Conservation (phyloP, 2,329 filamentous ascomycete genomes). For the Pseudopyricularia cyperi region DNA sequence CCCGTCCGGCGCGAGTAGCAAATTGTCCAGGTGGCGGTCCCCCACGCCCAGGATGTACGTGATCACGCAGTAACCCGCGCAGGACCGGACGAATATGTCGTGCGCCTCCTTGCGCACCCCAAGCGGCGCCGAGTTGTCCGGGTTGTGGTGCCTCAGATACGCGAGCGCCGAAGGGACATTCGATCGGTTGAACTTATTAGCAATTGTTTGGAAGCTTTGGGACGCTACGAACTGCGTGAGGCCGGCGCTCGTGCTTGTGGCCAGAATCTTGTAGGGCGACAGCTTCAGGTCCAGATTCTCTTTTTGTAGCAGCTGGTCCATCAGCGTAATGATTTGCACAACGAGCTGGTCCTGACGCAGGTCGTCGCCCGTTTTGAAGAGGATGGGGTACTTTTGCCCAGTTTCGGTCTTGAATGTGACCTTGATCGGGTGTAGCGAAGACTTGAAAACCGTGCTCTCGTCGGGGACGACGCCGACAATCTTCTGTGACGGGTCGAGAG, state of each 20-base stretch:
- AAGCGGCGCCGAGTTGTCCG: slow-evolving; percentile 66
- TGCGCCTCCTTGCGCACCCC: slow-evolving; percentile 85
- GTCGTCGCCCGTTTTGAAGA: slow-evolving; percentile 97
- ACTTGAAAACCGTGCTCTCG: slow-evolving; percentile 88
- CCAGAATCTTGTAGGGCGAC: slow-evolving; percentile 90
- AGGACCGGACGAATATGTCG: slow-evolving; percentile 91
- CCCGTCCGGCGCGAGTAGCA: slow-evolving; percentile 76
- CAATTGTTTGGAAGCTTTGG: slow-evolving; percentile 68
- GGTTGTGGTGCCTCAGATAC: slow-evolving; percentile 81
- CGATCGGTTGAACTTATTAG: slow-evolving; percentile 79
- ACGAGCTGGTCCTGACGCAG: slow-evolving; percentile 93
- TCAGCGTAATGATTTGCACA: slow-evolving; percentile 91
- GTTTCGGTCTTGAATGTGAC: slow-evolving; percentile 75
- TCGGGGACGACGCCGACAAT: slow-evolving; percentile 72
- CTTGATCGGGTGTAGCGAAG: slow-evolving; percentile 80
- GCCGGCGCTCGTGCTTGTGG: slow-evolving; percentile 78
- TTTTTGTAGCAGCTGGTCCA: slow-evolving; percentile 91
- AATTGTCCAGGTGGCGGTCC: slow-evolving; percentile 89
- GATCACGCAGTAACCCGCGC: slow-evolving; percentile 95
- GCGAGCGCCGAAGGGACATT: slow-evolving; percentile 60
- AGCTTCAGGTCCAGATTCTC: slow-evolving; percentile 93
- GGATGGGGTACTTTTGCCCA: slow-evolving; percentile 72
- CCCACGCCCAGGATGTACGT: slow-evolving; percentile 96
- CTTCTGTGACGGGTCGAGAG: slow-evolving; percentile 71
- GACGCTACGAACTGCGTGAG: slow-evolving; percentile 91